Conservation (phyloP, 2,329 filamentous ascomycete species). For the Penicillium sp. region DNA sequence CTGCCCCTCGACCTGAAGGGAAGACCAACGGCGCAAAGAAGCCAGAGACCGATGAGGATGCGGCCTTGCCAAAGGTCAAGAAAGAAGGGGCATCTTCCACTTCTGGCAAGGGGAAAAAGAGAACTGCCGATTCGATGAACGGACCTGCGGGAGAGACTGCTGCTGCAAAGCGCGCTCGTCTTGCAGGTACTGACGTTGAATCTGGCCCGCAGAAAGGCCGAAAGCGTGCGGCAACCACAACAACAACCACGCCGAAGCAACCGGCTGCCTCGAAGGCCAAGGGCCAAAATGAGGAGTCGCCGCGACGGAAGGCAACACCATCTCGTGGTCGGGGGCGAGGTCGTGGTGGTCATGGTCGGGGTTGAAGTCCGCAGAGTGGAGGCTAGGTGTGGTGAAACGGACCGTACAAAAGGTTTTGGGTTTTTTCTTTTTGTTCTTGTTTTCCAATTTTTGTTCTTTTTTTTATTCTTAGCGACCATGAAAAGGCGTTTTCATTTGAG, state of each 20-base stretch:
- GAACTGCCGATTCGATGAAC: slow-evolving; percentile 2
- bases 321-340: slow-evolving; percentile 3
- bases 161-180: background rate
- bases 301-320: background rate
- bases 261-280: background rate
- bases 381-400: background rate
- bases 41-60: background rate
- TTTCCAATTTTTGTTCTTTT: background rate
- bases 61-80: background rate
- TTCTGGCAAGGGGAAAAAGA: background rate
- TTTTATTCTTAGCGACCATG: background rate
- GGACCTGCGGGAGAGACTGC: background rate
- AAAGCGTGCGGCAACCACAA: background rate
- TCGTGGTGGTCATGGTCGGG: background rate
- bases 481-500: background rate
- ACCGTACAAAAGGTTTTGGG: background rate
- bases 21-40: background rate
- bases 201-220: background rate
- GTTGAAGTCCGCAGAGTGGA: background rate
- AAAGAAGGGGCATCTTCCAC: background rate
- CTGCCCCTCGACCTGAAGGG: background rate
- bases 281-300: background rate
- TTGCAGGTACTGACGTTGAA: background rate
- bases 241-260: background rate
- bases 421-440: background rate